A percentile compares a stretch with the other conserved stretches of the same genome.
Evolutionary conservation across 2,329 filamentous ascomycete species (phyloP).

Genomic region (Pseudocercospora fuligena): DNA sequence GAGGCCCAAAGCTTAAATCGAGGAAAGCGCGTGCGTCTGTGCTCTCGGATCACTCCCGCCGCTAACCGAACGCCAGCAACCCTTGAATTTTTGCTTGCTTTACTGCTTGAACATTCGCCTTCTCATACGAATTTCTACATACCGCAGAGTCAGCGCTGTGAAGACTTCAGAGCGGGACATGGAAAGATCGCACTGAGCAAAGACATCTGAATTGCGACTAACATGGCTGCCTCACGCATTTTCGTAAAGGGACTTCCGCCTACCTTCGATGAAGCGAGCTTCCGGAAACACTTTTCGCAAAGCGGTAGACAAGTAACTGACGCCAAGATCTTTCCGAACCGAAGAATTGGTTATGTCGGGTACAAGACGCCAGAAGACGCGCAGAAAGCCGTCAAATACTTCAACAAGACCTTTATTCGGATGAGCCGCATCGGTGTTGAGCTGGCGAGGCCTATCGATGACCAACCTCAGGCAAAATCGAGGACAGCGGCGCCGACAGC

Average conservation of each 20-base stretch:
- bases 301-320: slow-evolving; percentile 81
- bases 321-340: slow-evolving; percentile 84
- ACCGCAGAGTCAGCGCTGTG: background rate
- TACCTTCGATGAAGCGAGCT: slow-evolving; percentile 79
- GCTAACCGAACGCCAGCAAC: background rate
- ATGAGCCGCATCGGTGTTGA: slow-evolving; percentile 95
- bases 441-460: slow-evolving; percentile 74
- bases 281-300: slow-evolving; percentile 82
- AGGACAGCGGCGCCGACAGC: slow-evolving; percentile 30
- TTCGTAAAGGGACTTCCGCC: slow-evolving; percentile 79
- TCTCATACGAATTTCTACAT: background rate
- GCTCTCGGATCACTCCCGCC: slow-evolving; percentile 4
- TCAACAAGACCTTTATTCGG: slow-evolving; percentile 92
- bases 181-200: background rate
- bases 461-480: background rate
- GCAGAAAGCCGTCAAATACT: slow-evolving; percentile 84
- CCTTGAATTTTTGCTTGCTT: slow-evolving; percentile 1
- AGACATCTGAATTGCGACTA: background rate
- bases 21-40: background rate
- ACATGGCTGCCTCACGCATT: slow-evolving; percentile 76
- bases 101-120: background rate
- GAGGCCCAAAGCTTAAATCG: slow-evolving; percentile 1
- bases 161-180: background rate
- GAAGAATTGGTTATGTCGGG: slow-evolving; percentile 93
- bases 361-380: slow-evolving; percentile 85